These are phyloP conservation scores for Handroanthus guayacan DNA, from an alignment of 257 asterid genomes.

Conservation along the genomic window DNA sequence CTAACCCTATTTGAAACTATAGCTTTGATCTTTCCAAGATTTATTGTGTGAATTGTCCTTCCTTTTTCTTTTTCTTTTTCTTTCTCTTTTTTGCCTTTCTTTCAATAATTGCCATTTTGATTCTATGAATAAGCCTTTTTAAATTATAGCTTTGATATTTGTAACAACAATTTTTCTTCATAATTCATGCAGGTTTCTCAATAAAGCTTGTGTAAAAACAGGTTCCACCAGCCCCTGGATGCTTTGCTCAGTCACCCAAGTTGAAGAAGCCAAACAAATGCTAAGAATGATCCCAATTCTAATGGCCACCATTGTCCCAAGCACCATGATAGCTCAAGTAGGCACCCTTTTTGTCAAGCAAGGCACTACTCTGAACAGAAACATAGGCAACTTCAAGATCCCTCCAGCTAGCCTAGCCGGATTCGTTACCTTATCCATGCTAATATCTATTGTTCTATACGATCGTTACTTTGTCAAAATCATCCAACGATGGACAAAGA, in stretches of 20 bases:
- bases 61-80: no score
- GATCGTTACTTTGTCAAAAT: slow-evolving; percentile 62
- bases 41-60: neutral
- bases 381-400: slow-evolving; percentile 58
- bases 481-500: slow-evolving; percentile 58
- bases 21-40: neutral
- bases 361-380: slow-evolving; percentile 71
- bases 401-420: slow-evolving; percentile 86
- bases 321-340: slow-evolving; percentile 77
- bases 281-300: slow-evolving; percentile 76
- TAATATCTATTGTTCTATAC: slow-evolving; percentile 70
- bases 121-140: no score
- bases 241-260: slow-evolving; percentile 79
- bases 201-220: slow-evolving; percentile 74
- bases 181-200: slow-evolving; percentile 65
- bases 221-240: slow-evolving; percentile 67
- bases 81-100: no score
- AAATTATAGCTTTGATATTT: neutral
- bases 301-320: slow-evolving; percentile 68
- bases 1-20: neutral
- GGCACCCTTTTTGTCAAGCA: slow-evolving; percentile 78
- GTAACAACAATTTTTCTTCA: neutral
- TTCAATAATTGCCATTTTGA: no score
- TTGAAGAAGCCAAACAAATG: slow-evolving; percentile 89
- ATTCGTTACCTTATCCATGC: slow-evolving; percentile 77